phyloP scores from a whole-genome alignment of 2,329 filamentous ascomycete species.

The Diaporthe sp. region DNA sequence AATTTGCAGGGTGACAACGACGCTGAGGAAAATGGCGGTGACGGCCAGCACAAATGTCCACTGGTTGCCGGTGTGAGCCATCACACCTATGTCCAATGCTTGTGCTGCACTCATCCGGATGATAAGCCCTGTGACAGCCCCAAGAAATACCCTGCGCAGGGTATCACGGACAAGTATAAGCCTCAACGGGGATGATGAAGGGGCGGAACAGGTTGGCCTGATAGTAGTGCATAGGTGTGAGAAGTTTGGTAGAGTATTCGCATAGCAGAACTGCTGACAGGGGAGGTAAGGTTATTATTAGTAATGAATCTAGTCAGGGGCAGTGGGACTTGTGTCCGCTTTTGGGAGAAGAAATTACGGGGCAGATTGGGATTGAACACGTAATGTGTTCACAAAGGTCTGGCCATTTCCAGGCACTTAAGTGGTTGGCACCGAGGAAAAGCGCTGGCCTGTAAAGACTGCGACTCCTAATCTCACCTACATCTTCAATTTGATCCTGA shows the following conservation, averaged over 20 bases:
- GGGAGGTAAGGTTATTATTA: conserved; percentile 20
- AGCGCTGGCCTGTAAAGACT: too few species aligned
- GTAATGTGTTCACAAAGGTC: conserved; percentile 8
- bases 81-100: background rate
- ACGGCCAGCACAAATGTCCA: conserved; percentile 71
- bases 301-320: conserved; percentile 27
- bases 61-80: conserved; percentile 55
- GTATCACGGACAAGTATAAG: background rate
- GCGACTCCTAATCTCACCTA: too few species aligned
- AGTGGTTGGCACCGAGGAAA: background rate
- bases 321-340: background rate
- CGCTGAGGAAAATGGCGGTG: conserved; percentile 69
- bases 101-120: background rate
- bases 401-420: background rate
- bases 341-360: background rate
- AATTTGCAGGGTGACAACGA: conserved; percentile 67
- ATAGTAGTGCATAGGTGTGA: background rate
- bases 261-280: conserved; percentile 3
- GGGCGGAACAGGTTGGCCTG: background rate
- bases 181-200: background rate
- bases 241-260: conserved; percentile 5
- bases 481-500: background rate
- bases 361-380: conserved; percentile 8
- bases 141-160: background rate
- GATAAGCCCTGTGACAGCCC: background rate